A percentile compares a stretch with the other conserved stretches of the same genome.
Evolutionary conservation across 257 asterid genomes (phyloP).

Genomic region (Solanum phureja): DNA sequence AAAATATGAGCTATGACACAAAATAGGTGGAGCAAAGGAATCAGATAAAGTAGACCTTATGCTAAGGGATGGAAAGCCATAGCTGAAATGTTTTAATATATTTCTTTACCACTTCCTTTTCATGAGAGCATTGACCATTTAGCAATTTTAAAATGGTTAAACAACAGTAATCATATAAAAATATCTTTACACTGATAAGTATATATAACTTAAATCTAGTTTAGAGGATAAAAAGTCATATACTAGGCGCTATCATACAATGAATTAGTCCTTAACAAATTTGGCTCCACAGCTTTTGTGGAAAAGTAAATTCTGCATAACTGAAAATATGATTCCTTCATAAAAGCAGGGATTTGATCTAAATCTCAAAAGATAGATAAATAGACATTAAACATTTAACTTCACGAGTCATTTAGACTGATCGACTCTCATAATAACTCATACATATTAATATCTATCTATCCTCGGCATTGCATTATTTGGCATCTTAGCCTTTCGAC

Average conservation of each 20-base stretch:
- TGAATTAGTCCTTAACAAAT: neutral
- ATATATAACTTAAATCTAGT: too few relatives aligned
- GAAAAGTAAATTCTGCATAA: neutral
- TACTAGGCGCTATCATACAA: neutral
- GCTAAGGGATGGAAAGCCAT: too few relatives aligned
- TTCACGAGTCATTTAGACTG: neutral
- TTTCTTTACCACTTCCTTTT: too few relatives aligned
- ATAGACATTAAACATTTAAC: neutral
- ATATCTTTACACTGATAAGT: neutral
- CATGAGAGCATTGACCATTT: too few relatives aligned
- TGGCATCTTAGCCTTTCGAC: constrained; percentile 37
- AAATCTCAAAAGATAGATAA: neutral
- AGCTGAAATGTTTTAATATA: too few relatives aligned
- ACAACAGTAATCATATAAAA: neutral
- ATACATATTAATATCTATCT: neutral
- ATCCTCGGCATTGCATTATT: constrained; percentile 20
- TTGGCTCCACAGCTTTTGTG: neutral
- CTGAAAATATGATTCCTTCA: neutral
- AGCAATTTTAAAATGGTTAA: neutral
- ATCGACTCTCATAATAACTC: neutral
- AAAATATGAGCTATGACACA: neutral
- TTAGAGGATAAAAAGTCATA: neutral
- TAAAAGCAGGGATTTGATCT: neutral
- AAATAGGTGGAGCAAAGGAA: neutral
- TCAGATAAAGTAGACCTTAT: too few relatives aligned